These are phyloP conservation scores for Clonostachys sp. DNA, from an alignment of 2,329 filamentous ascomycete species.

Conservation along the genomic window DNA sequence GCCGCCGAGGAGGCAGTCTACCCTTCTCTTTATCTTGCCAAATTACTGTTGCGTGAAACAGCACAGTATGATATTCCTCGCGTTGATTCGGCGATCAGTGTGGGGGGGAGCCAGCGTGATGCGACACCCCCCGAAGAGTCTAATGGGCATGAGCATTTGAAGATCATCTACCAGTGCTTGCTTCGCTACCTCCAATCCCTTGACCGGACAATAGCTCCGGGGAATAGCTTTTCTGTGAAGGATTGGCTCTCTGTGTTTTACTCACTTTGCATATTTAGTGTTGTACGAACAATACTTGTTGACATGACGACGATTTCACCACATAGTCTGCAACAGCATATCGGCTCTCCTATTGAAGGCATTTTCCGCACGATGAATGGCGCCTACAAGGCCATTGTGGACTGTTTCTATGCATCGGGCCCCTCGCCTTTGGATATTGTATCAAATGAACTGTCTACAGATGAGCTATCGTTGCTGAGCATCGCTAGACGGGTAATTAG, in stretches of 20 bases:
- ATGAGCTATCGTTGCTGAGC: slow-evolving; percentile 37
- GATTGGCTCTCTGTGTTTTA: slow-evolving; percentile 48
- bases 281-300: slow-evolving; percentile 45
- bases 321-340: slow-evolving; percentile 1
- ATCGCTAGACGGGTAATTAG: slow-evolving; percentile 39
- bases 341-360: neutral
- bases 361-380: slow-evolving; percentile 28
- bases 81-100: slow-evolving; percentile 12
- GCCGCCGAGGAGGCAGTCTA: slow-evolving; percentile 41
- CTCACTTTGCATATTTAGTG: slow-evolving; percentile 55
- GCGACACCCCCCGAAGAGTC: slow-evolving; percentile 30
- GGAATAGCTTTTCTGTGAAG: slow-evolving; percentile 29
- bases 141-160: slow-evolving; percentile 40
- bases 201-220: slow-evolving; percentile 36
- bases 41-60: slow-evolving; percentile 49
- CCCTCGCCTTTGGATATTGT: slow-evolving; percentile 39
- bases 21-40: slow-evolving; percentile 48
- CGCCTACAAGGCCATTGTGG: slow-evolving; percentile 46
- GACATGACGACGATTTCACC: slow-evolving; percentile 26
- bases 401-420: slow-evolving; percentile 37
- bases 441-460: slow-evolving; percentile 23
- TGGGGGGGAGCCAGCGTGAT: slow-evolving; percentile 2
- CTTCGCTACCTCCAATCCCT: slow-evolving; percentile 47
- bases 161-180: slow-evolving; percentile 44
- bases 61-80: slow-evolving; percentile 50